Conservation (phyloP, 108 stramenopile species). For the Seminavis robusta region DNA sequence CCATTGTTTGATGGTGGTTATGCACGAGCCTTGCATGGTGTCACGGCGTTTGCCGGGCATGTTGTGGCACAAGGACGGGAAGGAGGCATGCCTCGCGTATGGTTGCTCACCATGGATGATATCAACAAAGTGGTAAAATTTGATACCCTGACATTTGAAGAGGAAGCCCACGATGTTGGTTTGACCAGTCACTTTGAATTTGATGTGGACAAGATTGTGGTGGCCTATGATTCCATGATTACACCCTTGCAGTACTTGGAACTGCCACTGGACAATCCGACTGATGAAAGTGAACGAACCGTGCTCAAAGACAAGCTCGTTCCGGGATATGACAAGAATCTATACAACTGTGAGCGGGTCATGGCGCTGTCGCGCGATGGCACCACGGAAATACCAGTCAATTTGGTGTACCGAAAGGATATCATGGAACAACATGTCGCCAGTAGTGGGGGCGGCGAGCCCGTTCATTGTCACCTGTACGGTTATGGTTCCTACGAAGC, state of each 20-base stretch:
- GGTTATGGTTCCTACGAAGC: slow-evolving; percentile 94
- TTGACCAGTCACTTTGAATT: slow-evolving; percentile 62
- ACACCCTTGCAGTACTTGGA: slow-evolving; percentile 74
- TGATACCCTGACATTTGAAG: slow-evolving; percentile 57
- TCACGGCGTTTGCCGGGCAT: slow-evolving; percentile 47
- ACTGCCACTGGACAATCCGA: slow-evolving; percentile 41
- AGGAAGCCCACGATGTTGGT: slow-evolving; percentile 70
- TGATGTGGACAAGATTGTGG: slow-evolving; percentile 59
- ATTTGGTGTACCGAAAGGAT: slow-evolving; percentile 78
- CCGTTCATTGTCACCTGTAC: slow-evolving; percentile 79
- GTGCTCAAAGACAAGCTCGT: slow-evolving; percentile 80
- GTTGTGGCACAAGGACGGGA: slow-evolving; percentile 61
- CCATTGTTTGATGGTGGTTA: slow-evolving; percentile 56
- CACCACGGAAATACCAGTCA: slow-evolving; percentile 74
- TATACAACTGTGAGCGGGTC: slow-evolving; percentile 75
- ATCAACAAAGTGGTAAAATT: background rate
- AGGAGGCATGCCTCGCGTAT: slow-evolving; percentile 63
- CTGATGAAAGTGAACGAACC: slow-evolving; percentile 34
- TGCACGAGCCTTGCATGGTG: slow-evolving; percentile 37
- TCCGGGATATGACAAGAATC: slow-evolving; percentile 71
- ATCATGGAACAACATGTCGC: slow-evolving; percentile 35
- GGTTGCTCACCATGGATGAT: slow-evolving; percentile 37
- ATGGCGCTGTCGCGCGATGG: slow-evolving; percentile 78
- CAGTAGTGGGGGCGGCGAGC: slow-evolving; percentile 5
- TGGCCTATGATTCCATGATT: slow-evolving; percentile 78